These are phyloP conservation scores for Yamadazyma sp. DNA, from an alignment of 805 yeast species.

Conservation along the genomic window DNA sequence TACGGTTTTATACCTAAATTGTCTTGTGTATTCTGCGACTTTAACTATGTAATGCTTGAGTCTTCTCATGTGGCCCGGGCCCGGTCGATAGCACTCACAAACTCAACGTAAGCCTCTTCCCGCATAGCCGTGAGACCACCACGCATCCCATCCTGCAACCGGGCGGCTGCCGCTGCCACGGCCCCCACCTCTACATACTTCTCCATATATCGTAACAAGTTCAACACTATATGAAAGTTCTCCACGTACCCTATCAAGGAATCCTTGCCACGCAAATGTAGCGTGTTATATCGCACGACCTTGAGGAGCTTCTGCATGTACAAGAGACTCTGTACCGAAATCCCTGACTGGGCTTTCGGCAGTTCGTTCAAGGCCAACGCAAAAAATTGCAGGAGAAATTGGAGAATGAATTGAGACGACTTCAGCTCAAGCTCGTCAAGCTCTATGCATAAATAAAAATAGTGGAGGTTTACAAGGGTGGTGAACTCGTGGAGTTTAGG, in stretches of 20 bases:
- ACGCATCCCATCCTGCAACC: slow-evolving; percentile 6
- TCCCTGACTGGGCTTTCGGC: slow-evolving; percentile 17
- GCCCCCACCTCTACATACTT: not conserved
- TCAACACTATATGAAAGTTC: slow-evolving; percentile 8
- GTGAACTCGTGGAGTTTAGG: slow-evolving; percentile 30
- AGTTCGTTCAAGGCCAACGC: slow-evolving; percentile 24
- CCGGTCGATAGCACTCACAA: slow-evolving; percentile 1
- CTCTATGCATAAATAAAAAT: slow-evolving; percentile 40
- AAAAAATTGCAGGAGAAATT: slow-evolving; percentile 41
- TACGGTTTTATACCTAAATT: too few relatives aligned
- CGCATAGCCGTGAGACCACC: slow-evolving; percentile 3
- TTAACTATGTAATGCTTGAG: too few relatives aligned
- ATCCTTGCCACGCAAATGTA: slow-evolving; percentile 2
- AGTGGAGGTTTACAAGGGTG: slow-evolving; percentile 35
- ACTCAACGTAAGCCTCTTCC: not conserved
- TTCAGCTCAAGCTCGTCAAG: slow-evolving; percentile 40
- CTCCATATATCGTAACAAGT: slow-evolving; percentile 28
- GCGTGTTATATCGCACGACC: slow-evolving; percentile 28
- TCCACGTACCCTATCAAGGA: slow-evolving; percentile 5
- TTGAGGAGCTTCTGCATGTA: slow-evolving; percentile 39
- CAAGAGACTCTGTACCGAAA: slow-evolving; percentile 25
- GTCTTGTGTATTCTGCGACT: too few relatives aligned
- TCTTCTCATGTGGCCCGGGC: slow-evolving; percentile 1
- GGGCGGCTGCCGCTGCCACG: slow-evolving; percentile 2
- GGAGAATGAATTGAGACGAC: slow-evolving; percentile 41